Percentiles rank a stretch among this genome's conserved stretches.
These are phyloP conservation scores for Clitoria ternatea DNA, from an alignment of 306 rosid genomes.

Conservation along the genomic window DNA sequence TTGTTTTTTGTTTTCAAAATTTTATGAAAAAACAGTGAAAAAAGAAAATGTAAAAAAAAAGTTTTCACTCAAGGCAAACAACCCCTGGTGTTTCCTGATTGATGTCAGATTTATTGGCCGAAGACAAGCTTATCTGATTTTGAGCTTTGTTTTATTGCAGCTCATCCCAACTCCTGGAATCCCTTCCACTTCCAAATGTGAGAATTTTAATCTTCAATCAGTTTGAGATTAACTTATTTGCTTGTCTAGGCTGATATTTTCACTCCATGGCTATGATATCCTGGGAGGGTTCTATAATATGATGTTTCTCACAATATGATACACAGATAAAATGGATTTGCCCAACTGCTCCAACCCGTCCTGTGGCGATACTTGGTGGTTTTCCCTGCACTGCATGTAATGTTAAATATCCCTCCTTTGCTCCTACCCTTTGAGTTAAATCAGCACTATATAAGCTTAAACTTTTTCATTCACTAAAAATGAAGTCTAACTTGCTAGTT, in stretches of 20 bases:
- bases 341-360: conserved; percentile 99
- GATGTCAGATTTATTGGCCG: conserved; percentile 8
- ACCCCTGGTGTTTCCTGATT: conserved; percentile 10
- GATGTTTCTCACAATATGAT: conserved; percentile 28
- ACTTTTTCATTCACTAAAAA: background rate
- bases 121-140: conserved; percentile 30
- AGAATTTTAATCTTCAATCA: conserved; percentile 26
- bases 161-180: conserved; percentile 87
- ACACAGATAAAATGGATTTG: conserved; percentile 97
- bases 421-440: background rate
- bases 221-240: conserved; percentile 20
- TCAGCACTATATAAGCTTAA: background rate
- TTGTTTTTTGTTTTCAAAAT: too few relatives aligned
- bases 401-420: conserved; percentile 17
- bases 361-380: conserved; percentile 88
- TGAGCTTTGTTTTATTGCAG: conserved; percentile 52
- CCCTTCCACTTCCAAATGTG: conserved; percentile 89
- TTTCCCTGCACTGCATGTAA: conserved; percentile 97
- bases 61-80: too few relatives aligned
- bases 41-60: too few relatives aligned
- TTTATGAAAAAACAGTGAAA: too few relatives aligned
- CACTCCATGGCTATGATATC: background rate
- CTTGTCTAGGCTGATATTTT: background rate
- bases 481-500: conserved; percentile 15
- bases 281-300: background rate